These are phyloP conservation scores for Phaeotremella skinneri DNA, from an alignment of 768 basidiomycete genomes.

Conservation along the genomic window DNA sequence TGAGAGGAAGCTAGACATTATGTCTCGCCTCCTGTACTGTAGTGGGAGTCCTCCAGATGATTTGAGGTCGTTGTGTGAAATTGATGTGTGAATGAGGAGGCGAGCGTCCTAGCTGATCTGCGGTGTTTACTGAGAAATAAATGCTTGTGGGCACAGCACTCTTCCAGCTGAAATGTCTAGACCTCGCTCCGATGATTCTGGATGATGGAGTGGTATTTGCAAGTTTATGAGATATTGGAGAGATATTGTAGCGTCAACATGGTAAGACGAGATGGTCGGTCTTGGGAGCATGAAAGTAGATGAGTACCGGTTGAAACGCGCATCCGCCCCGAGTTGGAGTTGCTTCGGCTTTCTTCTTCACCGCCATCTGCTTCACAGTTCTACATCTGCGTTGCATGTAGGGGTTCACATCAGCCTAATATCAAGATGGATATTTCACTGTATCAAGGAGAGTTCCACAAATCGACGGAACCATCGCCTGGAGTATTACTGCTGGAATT, in stretches of 20 bases:
- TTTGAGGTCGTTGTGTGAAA: background rate
- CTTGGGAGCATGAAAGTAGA: no score
- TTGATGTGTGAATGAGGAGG: background rate
- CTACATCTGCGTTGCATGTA: background rate
- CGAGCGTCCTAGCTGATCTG: no score
- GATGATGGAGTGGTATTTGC: no score
- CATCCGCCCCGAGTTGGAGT: background rate
- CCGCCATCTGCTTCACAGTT: background rate
- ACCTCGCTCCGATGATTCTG: no score
- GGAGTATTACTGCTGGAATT: slow-evolving; percentile 40
- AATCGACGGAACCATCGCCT: slow-evolving; percentile 12
- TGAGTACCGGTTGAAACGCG: background rate
- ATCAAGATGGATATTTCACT: slow-evolving; percentile 14
- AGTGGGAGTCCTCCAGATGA: background rate
- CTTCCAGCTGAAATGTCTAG: no score
- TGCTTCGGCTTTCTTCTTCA: slow-evolving; percentile 14
- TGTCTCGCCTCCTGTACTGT: slow-evolving; percentile 19
- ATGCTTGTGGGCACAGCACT: no score
- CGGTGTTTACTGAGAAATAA: no score
- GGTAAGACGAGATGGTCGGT: no score
- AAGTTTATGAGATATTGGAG: no score
- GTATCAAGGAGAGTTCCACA: slow-evolving; percentile 26
- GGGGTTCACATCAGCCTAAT: background rate
- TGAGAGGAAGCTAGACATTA: slow-evolving; percentile 48
- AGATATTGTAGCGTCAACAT: no score